These are phyloP conservation scores for Prunus davidiana DNA, from an alignment of 306 rosid genomes.

Conservation along the genomic window DNA sequence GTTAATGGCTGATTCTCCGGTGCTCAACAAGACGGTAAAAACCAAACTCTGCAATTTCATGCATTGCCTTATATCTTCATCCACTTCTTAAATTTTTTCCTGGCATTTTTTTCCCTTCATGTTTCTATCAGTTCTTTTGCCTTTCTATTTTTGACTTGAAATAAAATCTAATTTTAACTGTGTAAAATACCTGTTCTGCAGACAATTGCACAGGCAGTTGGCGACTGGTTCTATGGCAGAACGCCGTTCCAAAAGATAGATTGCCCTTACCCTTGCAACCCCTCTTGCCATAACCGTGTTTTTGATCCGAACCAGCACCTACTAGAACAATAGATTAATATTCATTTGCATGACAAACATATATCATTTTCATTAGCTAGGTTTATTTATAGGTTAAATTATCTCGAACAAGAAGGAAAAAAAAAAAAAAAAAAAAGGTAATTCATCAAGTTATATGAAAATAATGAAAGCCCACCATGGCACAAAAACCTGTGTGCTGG, in stretches of 20 bases:
- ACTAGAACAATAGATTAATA: not conserved
- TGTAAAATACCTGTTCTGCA: slow-evolving; percentile 28
- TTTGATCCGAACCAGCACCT: slow-evolving; percentile 33
- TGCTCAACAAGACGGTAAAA: slow-evolving; percentile 51
- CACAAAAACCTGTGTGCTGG: slow-evolving; percentile 3
- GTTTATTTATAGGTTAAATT: not conserved
- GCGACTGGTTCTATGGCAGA: slow-evolving; percentile 82
- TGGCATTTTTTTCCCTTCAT: not conserved
- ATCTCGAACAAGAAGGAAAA: not conserved
- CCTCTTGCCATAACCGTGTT: slow-evolving; percentile 74
- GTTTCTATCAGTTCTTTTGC: not conserved
- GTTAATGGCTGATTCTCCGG: slow-evolving; percentile 70
- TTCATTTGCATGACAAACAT: not conserved
- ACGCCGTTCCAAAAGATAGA: slow-evolving; percentile 63
- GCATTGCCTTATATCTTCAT: not conserved
- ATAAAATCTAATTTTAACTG: not conserved
- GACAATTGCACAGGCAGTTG: slow-evolving; percentile 86
- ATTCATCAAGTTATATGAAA: not conserved
- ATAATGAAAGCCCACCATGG: not conserved
- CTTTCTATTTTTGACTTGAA: not conserved
- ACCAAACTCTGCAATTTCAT: not conserved
- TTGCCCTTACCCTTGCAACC: slow-evolving; percentile 94
- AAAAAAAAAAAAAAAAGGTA: not conserved
- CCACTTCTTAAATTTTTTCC: not conserved
- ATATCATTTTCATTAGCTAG: slow-evolving; percentile 1